Base-by-base conservation (phyloP, 257 asterid genomes). In the Ajuga chamaepitys region DNA sequence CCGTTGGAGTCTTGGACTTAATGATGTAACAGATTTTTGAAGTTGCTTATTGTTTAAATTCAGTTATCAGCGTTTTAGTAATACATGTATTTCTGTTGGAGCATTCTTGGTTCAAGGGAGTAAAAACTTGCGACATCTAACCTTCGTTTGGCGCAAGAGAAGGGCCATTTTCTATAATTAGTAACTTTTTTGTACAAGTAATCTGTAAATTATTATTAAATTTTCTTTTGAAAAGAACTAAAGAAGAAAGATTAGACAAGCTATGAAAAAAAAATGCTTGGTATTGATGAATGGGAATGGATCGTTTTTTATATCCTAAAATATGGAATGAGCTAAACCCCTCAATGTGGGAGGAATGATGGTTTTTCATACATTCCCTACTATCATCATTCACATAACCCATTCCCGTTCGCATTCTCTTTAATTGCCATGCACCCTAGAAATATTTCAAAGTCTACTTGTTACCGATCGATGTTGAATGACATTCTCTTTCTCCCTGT, bases 391-490 rank as follows among this genome's bases (percentile, higher is more conserved):
- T n/a, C n/a, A n/a, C n/a, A n/a, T n/a, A n/a, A n/a, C n/a, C n/a
- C n/a, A n/a, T n/a, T n/a, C n/a, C n/a, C n/a, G n/a, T n/a, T n/a
- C n/a, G n/a, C n/a, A n/a, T n/a, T n/a, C n/a, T n/a, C n/a, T n/a
- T n/a, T n/a, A n/a, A n/a, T n/a, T n/a, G n/a, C n/a, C n/a, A n/a
- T n/a, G n/a, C n/a, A n/a, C n/a, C n/a, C n/a, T n/a, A n/a, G n/a
- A n/a, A n/a, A 30, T 66, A 47, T 53, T 38, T 51, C 58, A 68
- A 58, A 28, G 44, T 47, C 40, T 30, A 22, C 58, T 52, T 42
- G 60, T 73, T 67, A 35, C 48, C 17, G 55, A 24, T 50, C 48
- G 66, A 25, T 30, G 17, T 52, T 54, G 40, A 32, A 55, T 37
- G 11, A 10, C 10, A 34, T 47, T 10, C 54, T 20, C 17, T 25